These are phyloP conservation scores for Verticillium nubilum DNA, from an alignment of 2,329 filamentous ascomycete genomes.

Conservation along the genomic window DNA sequence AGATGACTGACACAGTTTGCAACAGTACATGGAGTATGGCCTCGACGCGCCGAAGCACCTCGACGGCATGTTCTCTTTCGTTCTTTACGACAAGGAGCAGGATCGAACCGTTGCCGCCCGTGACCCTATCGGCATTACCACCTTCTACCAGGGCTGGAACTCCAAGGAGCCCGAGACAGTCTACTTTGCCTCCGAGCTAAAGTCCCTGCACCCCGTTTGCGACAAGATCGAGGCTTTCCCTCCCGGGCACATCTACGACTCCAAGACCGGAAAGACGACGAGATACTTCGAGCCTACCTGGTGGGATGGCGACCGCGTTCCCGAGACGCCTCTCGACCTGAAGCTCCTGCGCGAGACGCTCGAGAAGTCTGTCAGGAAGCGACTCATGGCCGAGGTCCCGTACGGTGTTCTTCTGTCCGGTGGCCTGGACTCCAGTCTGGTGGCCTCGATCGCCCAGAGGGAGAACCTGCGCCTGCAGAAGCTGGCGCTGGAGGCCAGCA, in stretches of 20 bases:
- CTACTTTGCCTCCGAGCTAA: conserved; percentile 96
- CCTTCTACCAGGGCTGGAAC: conserved; percentile 92
- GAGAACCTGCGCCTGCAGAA: conserved; percentile 77
- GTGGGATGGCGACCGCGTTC: conserved; percentile 80
- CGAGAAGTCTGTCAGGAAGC: conserved; percentile 89
- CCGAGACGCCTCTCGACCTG: conserved; percentile 75
- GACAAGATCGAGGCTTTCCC: conserved; percentile 94
- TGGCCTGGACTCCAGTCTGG: conserved; percentile 90
- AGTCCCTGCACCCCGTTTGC: conserved; percentile 87
- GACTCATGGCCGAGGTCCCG: conserved; percentile 97
- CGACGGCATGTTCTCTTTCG: conserved; percentile 99
- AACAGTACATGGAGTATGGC: conserved; percentile 83
- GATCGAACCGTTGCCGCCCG: conserved; percentile 90
- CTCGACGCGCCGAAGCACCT: conserved; percentile 88
- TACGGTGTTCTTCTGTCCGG: conserved; percentile 95
- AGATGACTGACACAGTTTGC: neutral
- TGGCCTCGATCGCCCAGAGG: conserved; percentile 90
- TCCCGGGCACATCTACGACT: conserved; percentile 94
- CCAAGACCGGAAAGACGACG: conserved; percentile 76
- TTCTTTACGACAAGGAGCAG: conserved; percentile 91
- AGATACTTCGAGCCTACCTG: conserved; percentile 90
- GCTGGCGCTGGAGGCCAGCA: conserved; percentile 47
- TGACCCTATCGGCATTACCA: conserved; percentile 95
- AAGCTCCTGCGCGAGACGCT: conserved; percentile 75
- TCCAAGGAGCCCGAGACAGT: conserved; percentile 76